Evolutionary conservation across 306 rosid genomes (phyloP).

Genomic region (Rubus idaeus): DNA sequence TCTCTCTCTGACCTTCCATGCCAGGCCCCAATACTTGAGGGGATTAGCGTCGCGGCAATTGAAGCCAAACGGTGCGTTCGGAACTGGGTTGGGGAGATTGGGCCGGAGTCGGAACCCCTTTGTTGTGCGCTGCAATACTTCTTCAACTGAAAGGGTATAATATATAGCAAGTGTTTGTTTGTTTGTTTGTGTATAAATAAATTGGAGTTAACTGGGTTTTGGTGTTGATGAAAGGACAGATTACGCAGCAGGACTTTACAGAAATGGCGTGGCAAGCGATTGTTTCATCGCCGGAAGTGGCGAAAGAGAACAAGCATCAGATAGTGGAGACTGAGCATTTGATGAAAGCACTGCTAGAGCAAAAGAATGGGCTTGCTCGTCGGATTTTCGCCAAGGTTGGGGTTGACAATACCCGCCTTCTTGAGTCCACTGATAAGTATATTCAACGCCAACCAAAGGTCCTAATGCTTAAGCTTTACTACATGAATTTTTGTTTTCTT

Average conservation of each 20-base stretch:
- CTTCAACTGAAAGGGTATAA: conserved; percentile 72
- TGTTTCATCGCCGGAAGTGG: conserved; percentile 88
- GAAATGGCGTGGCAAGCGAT: conserved; percentile 99
- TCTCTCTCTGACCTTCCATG: conserved; percentile 32
- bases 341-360: conserved; percentile 93
- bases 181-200: not conserved
- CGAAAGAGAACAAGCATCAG: conserved; percentile 95
- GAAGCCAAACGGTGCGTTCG: conserved; percentile 37
- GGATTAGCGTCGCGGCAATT: conserved; percentile 33
- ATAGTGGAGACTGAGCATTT: conserved; percentile 98
- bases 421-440: conserved; percentile 86
- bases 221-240: conserved; percentile 52
- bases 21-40: conserved; percentile 36
- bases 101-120: conserved; percentile 33
- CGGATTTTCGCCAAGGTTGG: conserved; percentile 88
- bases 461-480: conserved; percentile 4
- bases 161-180: not conserved
- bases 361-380: conserved; percentile 96
- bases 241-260: conserved; percentile 92
- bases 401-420: conserved; percentile 78
- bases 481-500: not conserved
- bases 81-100: conserved; percentile 36
- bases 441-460: conserved; percentile 98
- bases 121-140: conserved; percentile 56
- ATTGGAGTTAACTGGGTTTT: not conserved